Conservation (phyloP, 306 rosid genomes). For the Fagus sylvatica region DNA sequence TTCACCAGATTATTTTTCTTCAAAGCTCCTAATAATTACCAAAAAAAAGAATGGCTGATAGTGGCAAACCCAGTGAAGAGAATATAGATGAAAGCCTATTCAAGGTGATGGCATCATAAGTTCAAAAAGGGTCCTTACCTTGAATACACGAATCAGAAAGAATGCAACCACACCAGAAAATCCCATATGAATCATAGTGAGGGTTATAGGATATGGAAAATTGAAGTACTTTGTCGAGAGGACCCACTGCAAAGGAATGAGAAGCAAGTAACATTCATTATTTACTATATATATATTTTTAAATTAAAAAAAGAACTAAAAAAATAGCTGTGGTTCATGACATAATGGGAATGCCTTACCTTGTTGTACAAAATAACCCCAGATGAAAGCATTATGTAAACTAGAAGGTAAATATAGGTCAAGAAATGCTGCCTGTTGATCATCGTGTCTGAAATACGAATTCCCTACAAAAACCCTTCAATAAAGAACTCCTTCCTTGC, state of each 20-base stretch:
- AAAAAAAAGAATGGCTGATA: background rate
- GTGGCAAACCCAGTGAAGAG: background rate
- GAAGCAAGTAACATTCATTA: background rate
- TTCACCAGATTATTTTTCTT: background rate
- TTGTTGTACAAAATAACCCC: conserved; percentile 52
- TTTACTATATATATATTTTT: too few relatives aligned
- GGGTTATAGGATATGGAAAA: conserved; percentile 62
- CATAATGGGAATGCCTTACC: conserved; percentile 11
- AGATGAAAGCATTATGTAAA: conserved; percentile 49
- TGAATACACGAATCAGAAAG: conserved; percentile 52
- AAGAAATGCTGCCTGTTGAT: conserved; percentile 43
- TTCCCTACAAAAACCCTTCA: conserved; percentile 29
- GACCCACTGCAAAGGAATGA: conserved; percentile 46
- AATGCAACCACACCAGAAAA: conserved; percentile 56
- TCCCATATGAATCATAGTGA: conserved; percentile 69
- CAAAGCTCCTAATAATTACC: background rate
- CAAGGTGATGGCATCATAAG: conserved; percentile 22
- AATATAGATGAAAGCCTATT: background rate
- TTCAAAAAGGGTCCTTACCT: conserved; percentile 38
- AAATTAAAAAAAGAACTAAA: background rate
- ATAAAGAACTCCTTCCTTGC: background rate
- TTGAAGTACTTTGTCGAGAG: conserved; percentile 57
- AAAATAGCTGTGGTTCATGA: background rate
- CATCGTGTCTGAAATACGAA: conserved; percentile 15
- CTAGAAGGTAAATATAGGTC: conserved; percentile 50